A percentile compares a stretch with the other conserved stretches of the same genome.
Conservation (phyloP, 2,329 filamentous ascomycete genomes). For the Thelonectria blattea region DNA sequence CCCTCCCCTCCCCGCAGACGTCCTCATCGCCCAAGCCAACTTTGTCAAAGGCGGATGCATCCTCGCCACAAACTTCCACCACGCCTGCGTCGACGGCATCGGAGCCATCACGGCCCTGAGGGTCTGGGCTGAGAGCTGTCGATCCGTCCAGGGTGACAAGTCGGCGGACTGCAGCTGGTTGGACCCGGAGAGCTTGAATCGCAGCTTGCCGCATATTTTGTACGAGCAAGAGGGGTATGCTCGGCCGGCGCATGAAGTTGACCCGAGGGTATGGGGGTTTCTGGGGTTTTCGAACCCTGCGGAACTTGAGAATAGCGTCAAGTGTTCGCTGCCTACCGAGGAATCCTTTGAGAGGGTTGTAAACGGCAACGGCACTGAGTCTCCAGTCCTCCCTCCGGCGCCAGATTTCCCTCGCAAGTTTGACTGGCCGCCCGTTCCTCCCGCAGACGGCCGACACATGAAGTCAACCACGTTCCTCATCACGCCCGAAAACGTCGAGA, state of each 20-base stretch:
- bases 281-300: slow-evolving; percentile 29
- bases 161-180: slow-evolving; percentile 37
- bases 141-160: slow-evolving; percentile 35
- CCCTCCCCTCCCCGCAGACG: slow-evolving; percentile 36
- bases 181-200: slow-evolving; percentile 41
- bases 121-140: slow-evolving; percentile 42
- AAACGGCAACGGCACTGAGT: background rate
- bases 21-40: slow-evolving; percentile 41
- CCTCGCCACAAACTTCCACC: slow-evolving; percentile 36
- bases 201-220: slow-evolving; percentile 37
- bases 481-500: slow-evolving; percentile 37
- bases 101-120: slow-evolving; percentile 39
- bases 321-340: background rate
- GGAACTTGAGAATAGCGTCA: background rate
- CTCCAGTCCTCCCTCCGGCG: slow-evolving; percentile 25
- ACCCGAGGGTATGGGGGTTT: slow-evolving; percentile 38
- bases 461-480: slow-evolving; percentile 43
- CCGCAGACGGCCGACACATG: slow-evolving; percentile 33
- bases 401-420: slow-evolving; percentile 36
- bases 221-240: slow-evolving; percentile 36
- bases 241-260: slow-evolving; percentile 31
- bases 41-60: slow-evolving; percentile 42
- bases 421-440: slow-evolving; percentile 39
- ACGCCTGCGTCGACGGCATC: slow-evolving; percentile 38
- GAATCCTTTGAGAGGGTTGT: background rate